Evolutionary conservation across 1,139 yeast species (phyloP).

Genomic region (Meyerozyma athensensis): DNA sequence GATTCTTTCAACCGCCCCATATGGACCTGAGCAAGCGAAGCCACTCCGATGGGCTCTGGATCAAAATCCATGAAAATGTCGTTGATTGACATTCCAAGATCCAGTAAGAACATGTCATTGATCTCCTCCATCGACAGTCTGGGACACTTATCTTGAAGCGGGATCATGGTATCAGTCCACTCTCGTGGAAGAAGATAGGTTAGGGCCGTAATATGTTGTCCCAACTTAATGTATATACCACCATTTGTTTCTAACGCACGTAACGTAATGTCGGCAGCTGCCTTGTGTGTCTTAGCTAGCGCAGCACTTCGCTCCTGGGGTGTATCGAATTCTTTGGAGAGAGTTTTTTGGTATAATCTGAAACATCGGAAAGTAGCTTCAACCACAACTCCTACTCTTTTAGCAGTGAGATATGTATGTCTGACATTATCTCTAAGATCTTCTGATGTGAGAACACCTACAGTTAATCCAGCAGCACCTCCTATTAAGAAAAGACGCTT

Average conservation of each 20-base stretch:
- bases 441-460: conserved; percentile 16
- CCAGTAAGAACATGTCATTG: conserved; percentile 57
- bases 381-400: conserved; percentile 60
- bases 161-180: conserved; percentile 95
- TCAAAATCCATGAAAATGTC: conserved; percentile 68
- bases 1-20: conserved; percentile 55
- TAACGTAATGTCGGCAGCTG: conserved; percentile 76
- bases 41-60: conserved; percentile 83
- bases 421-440: conserved; percentile 18
- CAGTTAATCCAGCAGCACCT: conserved; percentile 26
- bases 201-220: conserved; percentile 91
- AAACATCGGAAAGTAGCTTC: conserved; percentile 63
- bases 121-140: conserved; percentile 69
- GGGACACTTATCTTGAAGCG: conserved; percentile 90
- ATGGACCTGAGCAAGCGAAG: conserved; percentile 95
- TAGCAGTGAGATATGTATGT: conserved; percentile 37
- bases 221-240: conserved; percentile 88
- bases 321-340: conserved; percentile 42
- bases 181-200: conserved; percentile 86
- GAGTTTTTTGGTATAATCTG: conserved; percentile 54
- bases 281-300: conserved; percentile 53
- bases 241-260: conserved; percentile 81
- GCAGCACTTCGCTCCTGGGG: conserved; percentile 51
- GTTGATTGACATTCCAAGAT: conserved; percentile 56
- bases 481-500: conserved; percentile 12